Evolutionary conservation across 805 yeast genomes (phyloP), one percentile per base, ranked within the genome.

Genomic region (Millerozyma acaciae): DNA sequence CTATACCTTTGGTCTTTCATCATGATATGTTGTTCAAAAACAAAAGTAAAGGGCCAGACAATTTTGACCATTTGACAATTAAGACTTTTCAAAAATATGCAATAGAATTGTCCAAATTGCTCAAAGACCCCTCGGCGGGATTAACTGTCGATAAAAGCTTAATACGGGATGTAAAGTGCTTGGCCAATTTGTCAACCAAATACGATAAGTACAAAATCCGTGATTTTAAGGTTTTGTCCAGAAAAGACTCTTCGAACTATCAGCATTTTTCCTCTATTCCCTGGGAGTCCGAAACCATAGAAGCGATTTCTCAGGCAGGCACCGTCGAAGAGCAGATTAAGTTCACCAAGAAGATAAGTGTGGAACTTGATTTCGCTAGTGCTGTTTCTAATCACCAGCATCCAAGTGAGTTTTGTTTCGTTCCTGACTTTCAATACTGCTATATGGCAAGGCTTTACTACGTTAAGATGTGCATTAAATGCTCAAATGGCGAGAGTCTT

Each of bases 401-500:
- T 14, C 48, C 45, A 6, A 44, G 47, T 16, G 54, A 60, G 9
- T 62, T 59, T 32, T 51, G 58, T 33, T 41, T 65, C 20, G 52
- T 62, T 12, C 70, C 70, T 3, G 65, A 58, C 28, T 65, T 65
- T 44, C 70, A 65, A 42, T 43, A 44, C 10, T 65, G 70, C 36
- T 45, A 49, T 26, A 21, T 59, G 29, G 57, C 65, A 3, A 44
- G 70, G 21, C 27, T 62, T 21, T 64, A 65, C 38, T 61, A 60
- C 38, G 35, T 62, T 18, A 50, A 50, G 21, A 33, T 60, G 12
- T 40, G 41, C 9, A 36, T 60, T 22, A 56, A 50, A 35, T 41
- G 45, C 18, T 45, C 51, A 2, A 53, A 48, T 26, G 50, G 48
- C 8, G 61, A 55, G 16, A 51, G 45, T 30, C 27, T 53, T 4